phyloP scores from a whole-genome alignment of 1,139 yeast species.

The Yamadazyma oceani region DNA sequence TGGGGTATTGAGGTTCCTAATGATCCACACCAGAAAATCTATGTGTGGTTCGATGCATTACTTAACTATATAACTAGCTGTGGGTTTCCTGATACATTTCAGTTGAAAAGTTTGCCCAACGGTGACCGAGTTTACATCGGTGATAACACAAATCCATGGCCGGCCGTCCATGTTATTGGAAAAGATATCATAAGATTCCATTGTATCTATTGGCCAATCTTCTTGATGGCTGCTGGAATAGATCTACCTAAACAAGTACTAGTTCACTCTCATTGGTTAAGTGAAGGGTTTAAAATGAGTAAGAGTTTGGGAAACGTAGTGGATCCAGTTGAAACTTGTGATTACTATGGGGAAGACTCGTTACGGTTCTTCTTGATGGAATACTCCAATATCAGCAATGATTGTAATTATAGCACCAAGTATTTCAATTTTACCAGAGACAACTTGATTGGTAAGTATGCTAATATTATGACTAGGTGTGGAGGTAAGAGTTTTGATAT shows the following conservation, averaged over 20 bases:
- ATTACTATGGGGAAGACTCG: slow-evolving; percentile 69
- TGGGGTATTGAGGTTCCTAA: slow-evolving; percentile 95
- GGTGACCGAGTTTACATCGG: not conserved
- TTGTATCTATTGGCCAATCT: slow-evolving; percentile 92
- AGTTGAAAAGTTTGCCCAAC: slow-evolving; percentile 4
- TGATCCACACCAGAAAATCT: slow-evolving; percentile 75
- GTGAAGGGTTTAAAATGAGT: slow-evolving; percentile 90
- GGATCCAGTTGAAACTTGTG: slow-evolving; percentile 70
- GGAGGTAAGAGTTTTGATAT: slow-evolving; percentile 72
- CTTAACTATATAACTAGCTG: slow-evolving; percentile 78
- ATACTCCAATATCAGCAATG: slow-evolving; percentile 72
- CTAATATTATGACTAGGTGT: slow-evolving; percentile 72
- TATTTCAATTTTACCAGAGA: slow-evolving; percentile 59
- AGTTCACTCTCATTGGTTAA: slow-evolving; percentile 94
- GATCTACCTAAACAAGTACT: slow-evolving; percentile 71
- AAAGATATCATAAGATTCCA: slow-evolving; percentile 90
- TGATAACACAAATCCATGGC: slow-evolving; percentile 38
- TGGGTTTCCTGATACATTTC: slow-evolving; percentile 49
- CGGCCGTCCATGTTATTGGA: slow-evolving; percentile 82
- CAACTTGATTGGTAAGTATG: slow-evolving; percentile 76
- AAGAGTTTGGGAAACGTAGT: slow-evolving; percentile 95
- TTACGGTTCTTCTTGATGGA: slow-evolving; percentile 75
- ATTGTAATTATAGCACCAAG: slow-evolving; percentile 73
- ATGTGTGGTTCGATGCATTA: slow-evolving; percentile 97
- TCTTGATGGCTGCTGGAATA: slow-evolving; percentile 77